Evolutionary conservation across 306 rosid species (phyloP).

Genomic region (Biancaea sappan): DNA sequence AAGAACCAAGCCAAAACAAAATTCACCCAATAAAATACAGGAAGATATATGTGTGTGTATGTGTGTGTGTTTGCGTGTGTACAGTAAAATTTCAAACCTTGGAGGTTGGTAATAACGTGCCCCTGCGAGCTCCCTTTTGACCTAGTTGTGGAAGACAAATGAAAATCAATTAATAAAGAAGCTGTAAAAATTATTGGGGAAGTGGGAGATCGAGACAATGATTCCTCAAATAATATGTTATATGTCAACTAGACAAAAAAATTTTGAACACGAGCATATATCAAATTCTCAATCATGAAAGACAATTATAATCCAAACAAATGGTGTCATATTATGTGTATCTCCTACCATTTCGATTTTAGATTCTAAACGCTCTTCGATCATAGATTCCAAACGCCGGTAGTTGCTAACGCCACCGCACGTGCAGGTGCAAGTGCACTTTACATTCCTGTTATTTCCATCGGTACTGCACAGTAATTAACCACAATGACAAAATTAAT

Average conservation of each 20-base stretch:
- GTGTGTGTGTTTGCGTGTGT: too few species aligned
- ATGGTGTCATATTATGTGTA: too few species aligned
- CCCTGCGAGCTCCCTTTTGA: conserved; percentile 28
- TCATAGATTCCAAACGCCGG: neutral
- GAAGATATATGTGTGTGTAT: neutral
- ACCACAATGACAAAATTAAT: too few species aligned
- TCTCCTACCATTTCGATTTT: too few species aligned
- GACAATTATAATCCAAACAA: too few species aligned
- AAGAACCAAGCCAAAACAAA: neutral
- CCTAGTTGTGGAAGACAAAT: conserved; percentile 23
- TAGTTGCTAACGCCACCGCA: neutral
- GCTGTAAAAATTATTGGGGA: too few species aligned
- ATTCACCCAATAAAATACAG: neutral
- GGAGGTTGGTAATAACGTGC: neutral
- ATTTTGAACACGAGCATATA: too few species aligned
- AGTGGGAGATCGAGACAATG: too few species aligned
- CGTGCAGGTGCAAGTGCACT: neutral
- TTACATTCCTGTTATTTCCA: neutral
- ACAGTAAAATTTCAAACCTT: conserved; percentile 25
- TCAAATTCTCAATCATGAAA: too few species aligned
- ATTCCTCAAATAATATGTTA: too few species aligned
- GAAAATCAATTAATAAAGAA: neutral
- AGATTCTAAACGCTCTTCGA: neutral
- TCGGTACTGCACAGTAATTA: neutral
- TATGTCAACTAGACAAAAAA: too few species aligned